Evolutionary conservation across 2,329 filamentous ascomycete genomes (phyloP), one percentile per base, ranked within the genome.

Genomic region (Ascochyta rabiei): DNA sequence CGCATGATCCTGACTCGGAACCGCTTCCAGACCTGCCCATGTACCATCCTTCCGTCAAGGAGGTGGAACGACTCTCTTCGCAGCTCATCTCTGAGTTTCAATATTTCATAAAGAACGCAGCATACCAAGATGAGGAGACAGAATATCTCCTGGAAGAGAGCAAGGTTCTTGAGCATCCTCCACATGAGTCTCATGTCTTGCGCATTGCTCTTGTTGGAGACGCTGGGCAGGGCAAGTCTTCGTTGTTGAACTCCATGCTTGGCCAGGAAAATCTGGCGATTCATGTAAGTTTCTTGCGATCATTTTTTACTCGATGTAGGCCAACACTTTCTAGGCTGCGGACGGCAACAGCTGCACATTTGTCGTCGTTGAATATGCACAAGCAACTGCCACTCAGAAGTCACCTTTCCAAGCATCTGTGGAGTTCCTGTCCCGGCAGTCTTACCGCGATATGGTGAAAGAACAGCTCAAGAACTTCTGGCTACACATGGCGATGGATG

Each of bases 221-320:
- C 23, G 56, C 60, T 34, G 62, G 62, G 15, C 41, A 48, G 15
- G 64, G 61, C 15, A 67, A 67, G 31, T 67, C 64, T 26, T 57
- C 61, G 2, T 16, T 49, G 1, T 31, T 57, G 5, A 67, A 67
- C 24, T 44, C 59, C 23, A 41, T 67, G 19, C 35, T 65, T 10
- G 64, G 62, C 21, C 12, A 53, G 24, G 28, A 28, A 28, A 37
- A 53, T 28, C 12, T 61, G 16, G 51, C 49, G 10, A 48, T 54
- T 9, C 56, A 64, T 30, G 63, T 58, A 58, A 42, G 26, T 48
- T 7, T 33, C 2, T 33, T n/a, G 30, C 30, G 4, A 33, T 33
- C 7, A 3, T n/a, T 6, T 5, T 33, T 4, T n/a, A 13, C 8
- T 33, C 13, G 3, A 15, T 7, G 4, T 33, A 13, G 13, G 42